These are phyloP conservation scores for Manihot esculenta DNA, from an alignment of 441 rosid species.

Conservation along the genomic window DNA sequence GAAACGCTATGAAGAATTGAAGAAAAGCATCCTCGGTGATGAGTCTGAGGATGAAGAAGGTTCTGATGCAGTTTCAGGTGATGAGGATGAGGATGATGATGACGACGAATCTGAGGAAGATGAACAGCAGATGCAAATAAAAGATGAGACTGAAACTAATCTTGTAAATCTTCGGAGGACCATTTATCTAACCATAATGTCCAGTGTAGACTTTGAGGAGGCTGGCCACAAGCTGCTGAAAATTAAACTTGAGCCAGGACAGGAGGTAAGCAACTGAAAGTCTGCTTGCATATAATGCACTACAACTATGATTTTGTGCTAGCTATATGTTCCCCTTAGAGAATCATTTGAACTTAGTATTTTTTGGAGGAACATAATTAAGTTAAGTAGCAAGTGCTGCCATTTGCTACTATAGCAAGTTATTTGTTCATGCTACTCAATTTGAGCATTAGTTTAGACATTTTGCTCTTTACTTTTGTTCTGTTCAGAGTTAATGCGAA, in stretches of 20 bases:
- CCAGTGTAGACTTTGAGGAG: conserved; percentile 96
- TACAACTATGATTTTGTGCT: not conserved
- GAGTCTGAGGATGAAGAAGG: conserved; percentile 79
- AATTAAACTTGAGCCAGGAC: conserved; percentile 91
- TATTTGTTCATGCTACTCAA: not conserved
- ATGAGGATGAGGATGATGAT: conserved; percentile 54
- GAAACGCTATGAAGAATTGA: conserved; percentile 75
- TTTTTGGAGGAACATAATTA: not conserved
- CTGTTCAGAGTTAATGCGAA: not conserved
- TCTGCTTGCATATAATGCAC: not conserved
- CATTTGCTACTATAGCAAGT: not conserved
- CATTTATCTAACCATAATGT: conserved; percentile 92
- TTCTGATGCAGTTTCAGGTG: conserved; percentile 64
- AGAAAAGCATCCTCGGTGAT: conserved; percentile 80
- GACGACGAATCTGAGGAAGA: conserved; percentile 59
- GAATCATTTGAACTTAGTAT: not conserved
- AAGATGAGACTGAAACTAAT: conserved; percentile 90
- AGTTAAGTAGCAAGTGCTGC: not conserved
- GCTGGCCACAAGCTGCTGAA: conserved; percentile 91
- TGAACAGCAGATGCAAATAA: conserved; percentile 68
- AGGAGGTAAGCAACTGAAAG: conserved; percentile 57
- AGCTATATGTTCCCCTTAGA: not conserved
- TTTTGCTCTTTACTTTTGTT: not conserved
- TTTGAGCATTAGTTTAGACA: not conserved
- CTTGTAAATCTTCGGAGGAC: conserved; percentile 91